phyloP scores from a whole-genome alignment of 345 rosid genomes.

The Heritiera littoralis region DNA sequence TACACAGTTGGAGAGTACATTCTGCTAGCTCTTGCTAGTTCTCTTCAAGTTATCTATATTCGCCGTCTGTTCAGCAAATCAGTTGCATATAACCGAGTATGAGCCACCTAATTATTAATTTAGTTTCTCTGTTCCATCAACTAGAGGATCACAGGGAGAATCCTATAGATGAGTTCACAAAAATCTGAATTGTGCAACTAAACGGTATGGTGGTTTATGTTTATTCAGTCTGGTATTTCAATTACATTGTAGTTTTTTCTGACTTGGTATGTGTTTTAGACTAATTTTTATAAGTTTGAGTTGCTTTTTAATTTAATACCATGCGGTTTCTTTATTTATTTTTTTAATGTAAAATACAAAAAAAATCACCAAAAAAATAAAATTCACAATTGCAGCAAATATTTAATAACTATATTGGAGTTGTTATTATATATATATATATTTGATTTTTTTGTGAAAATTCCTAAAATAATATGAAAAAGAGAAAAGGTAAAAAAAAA shows the following conservation, averaged over 20 bases:
- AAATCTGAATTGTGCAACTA: neutral
- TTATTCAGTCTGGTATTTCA: constrained; percentile 14
- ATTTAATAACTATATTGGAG: no score
- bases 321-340: no score
- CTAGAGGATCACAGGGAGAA: neutral
- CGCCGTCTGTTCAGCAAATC: constrained; percentile 97
- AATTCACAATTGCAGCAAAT: no score
- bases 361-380: no score
- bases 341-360: no score
- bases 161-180: constrained; percentile 16
- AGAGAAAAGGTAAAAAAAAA: no score
- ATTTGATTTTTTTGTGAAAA: no score
- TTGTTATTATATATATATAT: no score
- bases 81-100: constrained; percentile 86
- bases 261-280: neutral
- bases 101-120: constrained; percentile 25
- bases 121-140: constrained; percentile 5
- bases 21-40: constrained; percentile 63
- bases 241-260: neutral
- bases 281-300: neutral
- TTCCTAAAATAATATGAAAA: no score
- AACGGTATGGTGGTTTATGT: constrained; percentile 8
- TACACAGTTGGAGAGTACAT: constrained; percentile 85
- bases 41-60: constrained; percentile 74
- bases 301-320: neutral